Evolutionary conservation across 2,329 filamentous ascomycete species (phyloP).

Genomic region (Aureobasidium sp.): DNA sequence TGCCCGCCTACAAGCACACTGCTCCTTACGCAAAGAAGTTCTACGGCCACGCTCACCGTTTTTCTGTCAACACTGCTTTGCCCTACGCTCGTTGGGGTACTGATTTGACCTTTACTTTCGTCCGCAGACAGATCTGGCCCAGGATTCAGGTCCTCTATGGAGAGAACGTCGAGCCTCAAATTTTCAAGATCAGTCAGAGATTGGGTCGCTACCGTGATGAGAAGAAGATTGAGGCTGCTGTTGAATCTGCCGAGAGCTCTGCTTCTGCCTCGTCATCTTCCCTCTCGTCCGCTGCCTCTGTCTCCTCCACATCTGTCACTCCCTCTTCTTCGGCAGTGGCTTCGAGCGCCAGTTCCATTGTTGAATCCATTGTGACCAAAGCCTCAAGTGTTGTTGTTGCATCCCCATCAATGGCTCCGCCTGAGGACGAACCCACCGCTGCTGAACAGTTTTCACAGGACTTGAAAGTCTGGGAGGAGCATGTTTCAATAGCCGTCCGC

Average conservation of each 20-base stretch:
- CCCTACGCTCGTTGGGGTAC: conserved; percentile 67
- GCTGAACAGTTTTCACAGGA: conserved; percentile 65
- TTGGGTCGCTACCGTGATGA: conserved; percentile 68
- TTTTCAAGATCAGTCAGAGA: conserved; percentile 84
- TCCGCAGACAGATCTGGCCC: conserved; percentile 74
- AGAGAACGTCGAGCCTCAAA: conserved; percentile 90
- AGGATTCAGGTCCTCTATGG: conserved; percentile 72
- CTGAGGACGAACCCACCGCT: conserved; percentile 37
- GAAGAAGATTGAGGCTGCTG: conserved; percentile 53
- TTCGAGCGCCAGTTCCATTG: conserved; percentile 17
- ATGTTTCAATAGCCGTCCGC: conserved; percentile 77
- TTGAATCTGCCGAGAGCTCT: conserved; percentile 46
- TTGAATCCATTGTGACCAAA: conserved; percentile 25
- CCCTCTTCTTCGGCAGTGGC: conserved; percentile 16
- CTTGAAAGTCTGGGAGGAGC: conserved; percentile 76
- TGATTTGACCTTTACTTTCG: conserved; percentile 61
- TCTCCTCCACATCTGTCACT: not conserved
- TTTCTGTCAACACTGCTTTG: conserved; percentile 62
- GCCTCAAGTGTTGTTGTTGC: conserved; percentile 23
- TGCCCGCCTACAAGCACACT: conserved; percentile 68
- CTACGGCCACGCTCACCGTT: conserved; percentile 59
- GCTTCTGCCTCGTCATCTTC: conserved; percentile 21
- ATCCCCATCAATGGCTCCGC: conserved; percentile 25
- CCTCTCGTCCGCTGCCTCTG: conserved; percentile 1
- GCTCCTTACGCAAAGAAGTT: conserved; percentile 66